Conservation (phyloP, 176 grass and related monocot genomes). For the Panicum miliaceum region DNA sequence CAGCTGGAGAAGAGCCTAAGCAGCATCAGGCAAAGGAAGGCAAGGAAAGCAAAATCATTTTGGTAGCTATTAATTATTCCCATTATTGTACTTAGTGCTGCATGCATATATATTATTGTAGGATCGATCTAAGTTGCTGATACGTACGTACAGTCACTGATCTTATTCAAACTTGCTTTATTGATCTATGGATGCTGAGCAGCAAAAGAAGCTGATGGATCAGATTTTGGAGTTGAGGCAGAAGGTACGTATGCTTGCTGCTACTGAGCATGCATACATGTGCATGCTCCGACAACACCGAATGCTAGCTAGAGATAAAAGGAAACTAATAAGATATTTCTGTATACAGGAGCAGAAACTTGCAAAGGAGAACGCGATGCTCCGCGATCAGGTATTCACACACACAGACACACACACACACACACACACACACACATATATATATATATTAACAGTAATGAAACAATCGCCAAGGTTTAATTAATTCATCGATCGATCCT, state of each 20-base stretch:
- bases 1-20: slow-evolving; percentile 70
- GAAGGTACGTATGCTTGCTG: slow-evolving; percentile 52
- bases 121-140: neutral
- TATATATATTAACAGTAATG: no score
- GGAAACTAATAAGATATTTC: neutral
- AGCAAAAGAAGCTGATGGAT: slow-evolving; percentile 68
- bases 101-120: neutral
- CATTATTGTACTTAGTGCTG: no score
- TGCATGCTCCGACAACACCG: neutral
- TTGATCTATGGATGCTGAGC: neutral
- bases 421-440: no score
- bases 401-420: no score
- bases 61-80: neutral
- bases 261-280: neutral
- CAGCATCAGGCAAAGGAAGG: slow-evolving; percentile 71
- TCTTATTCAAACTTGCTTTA: slow-evolving; percentile 14
- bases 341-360: slow-evolving; percentile 61
- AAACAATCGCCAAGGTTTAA: no score
- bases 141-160: neutral
- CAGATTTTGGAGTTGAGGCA: slow-evolving; percentile 66
- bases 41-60: slow-evolving; percentile 18
- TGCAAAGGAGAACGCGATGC: slow-evolving; percentile 59
- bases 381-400: slow-evolving; percentile 59
- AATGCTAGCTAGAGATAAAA: neutral
- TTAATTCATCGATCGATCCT: no score